These are phyloP conservation scores for Oehlia diaphana DNA, from an alignment of 192 early-diverging fungal species.

Conservation along the genomic window DNA sequence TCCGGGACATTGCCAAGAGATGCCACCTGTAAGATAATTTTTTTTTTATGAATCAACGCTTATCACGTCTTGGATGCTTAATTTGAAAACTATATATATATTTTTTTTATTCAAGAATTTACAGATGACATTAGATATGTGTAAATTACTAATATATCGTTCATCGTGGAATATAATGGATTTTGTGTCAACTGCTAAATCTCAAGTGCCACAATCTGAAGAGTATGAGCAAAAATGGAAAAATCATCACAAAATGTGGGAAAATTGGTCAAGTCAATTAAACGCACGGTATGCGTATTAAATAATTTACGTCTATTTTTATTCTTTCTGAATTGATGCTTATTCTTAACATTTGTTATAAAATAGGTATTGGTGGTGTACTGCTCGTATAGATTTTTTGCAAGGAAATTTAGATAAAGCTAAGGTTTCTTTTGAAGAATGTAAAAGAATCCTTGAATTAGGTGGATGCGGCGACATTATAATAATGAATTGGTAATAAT, in stretches of 20 bases:
- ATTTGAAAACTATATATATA: background rate
- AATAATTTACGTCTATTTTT: background rate
- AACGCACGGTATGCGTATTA: background rate
- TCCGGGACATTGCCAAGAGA: background rate
- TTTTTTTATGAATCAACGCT: too few species aligned
- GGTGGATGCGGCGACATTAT: background rate
- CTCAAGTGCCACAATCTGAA: background rate
- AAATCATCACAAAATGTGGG: background rate
- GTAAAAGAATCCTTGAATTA: background rate
- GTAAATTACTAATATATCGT: background rate
- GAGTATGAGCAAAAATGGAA: background rate
- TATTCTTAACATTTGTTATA: background rate
- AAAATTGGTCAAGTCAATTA: constrained; percentile 5
- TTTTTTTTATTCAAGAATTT: background rate
- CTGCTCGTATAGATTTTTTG: constrained; percentile 1
- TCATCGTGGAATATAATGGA: background rate
- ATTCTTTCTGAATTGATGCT: background rate
- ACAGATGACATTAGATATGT: background rate
- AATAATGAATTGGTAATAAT: background rate
- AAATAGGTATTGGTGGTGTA: constrained; percentile 12
- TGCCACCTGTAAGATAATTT: background rate
- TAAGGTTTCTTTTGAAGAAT: background rate
- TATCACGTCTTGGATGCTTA: background rate
- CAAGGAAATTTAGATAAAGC: constrained; percentile 1
- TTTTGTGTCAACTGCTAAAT: background rate